Evolutionary conservation across 495 filamentous ascomycete genomes (phyloP), one percentile per base, ranked within the genome.

Genomic region (Pseudotulostoma volvatum): DNA sequence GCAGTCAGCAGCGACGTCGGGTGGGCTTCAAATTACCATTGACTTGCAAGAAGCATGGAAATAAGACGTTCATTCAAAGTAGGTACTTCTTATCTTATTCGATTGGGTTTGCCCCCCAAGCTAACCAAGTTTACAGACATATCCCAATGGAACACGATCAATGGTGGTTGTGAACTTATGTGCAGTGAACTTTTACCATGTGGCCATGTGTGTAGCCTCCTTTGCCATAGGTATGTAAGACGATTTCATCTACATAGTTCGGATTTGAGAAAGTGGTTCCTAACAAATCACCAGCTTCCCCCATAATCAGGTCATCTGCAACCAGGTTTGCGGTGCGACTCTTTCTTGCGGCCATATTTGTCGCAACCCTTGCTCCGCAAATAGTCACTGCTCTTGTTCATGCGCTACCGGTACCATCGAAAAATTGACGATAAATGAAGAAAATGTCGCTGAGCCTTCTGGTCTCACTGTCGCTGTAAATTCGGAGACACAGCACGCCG

Each of bases 91-190:
- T n/a, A n/a, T n/a, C n/a, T n/a, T n/a, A n/a, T n/a, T n/a, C n/a
- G n/a, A n/a, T n/a, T n/a, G n/a, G n/a, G n/a, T n/a, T n/a, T n/a
- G n/a, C n/a, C n/a, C n/a, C n/a, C n/a, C n/a, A n/a, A n/a, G n/a
- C n/a, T n/a, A n/a, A n/a, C n/a, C n/a, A n/a, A n/a, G n/a, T n/a
- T 34, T 46, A 11, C 33, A 60, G 59, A 43, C 2, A 49, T 50
- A 1, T 45, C 48, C 3, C 57, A 63, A 35, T 79, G 74, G 73
- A 57, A 71, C n/a, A 55, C 53, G 21, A 50, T 55, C n/a, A 66
- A 63, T 43, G 64, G 61, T 14, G 67, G 68, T 13, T 80, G 76
- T 43, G 9, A 46, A 8, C 20, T 18, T 8, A 16, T 25, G 1
- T 71, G 67, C 37, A 44, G 34, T 5, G 53, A 52, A 17, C 41